Percentiles rank a stretch among this genome's conserved stretches.
Conservation (phyloP, 305 asterid species). For the Fraxinus xanthoxyloides region DNA sequence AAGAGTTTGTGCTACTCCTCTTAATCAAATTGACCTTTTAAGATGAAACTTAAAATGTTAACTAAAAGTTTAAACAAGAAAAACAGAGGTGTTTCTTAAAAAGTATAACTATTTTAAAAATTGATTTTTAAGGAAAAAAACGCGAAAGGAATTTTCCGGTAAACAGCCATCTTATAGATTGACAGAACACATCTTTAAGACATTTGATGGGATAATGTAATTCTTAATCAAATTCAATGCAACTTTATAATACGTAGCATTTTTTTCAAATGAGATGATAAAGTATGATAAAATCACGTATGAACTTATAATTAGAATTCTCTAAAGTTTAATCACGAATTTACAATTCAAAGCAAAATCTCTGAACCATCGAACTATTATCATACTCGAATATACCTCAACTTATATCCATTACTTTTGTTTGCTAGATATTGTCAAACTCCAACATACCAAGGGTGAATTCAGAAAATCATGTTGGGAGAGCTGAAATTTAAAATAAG, state of each 20-base stretch:
- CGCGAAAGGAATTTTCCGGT: neutral
- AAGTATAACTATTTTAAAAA: neutral
- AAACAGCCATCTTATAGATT: neutral
- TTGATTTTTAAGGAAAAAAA: neutral
- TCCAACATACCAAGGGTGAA: neutral
- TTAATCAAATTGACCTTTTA: too few species aligned
- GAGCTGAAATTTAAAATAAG: neutral
- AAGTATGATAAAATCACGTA: neutral
- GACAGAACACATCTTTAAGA: neutral
- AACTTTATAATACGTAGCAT: neutral
- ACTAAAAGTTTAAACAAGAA: neutral
- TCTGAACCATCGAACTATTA: neutral
- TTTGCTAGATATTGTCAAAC: neutral
- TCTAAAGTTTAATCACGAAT: neutral
- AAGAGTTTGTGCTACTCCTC: too few species aligned
- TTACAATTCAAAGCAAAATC: neutral
- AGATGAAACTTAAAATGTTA: too few species aligned
- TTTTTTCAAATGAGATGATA: neutral
- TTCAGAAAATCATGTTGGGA: neutral
- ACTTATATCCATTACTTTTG: neutral
- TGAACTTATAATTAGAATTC: neutral
- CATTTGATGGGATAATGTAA: neutral
- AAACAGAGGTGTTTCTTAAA: neutral
- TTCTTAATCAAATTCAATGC: too few species aligned
- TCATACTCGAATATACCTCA: neutral